phyloP scores from a whole-genome alignment of 2,329 filamentous ascomycete genomes.

The Aspergillus calidoustus region DNA sequence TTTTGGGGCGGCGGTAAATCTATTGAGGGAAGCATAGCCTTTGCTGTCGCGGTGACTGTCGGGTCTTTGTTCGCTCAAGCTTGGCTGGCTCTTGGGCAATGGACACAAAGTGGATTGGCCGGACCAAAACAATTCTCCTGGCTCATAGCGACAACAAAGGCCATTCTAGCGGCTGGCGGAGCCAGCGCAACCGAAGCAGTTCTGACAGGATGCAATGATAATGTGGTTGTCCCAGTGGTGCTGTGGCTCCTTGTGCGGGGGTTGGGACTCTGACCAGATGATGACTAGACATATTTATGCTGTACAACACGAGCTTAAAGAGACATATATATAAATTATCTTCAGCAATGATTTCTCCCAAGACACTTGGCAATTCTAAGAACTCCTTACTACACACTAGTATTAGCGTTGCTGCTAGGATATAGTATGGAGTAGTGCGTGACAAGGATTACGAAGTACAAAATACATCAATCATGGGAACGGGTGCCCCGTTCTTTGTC shows the following conservation, averaged over 20 bases:
- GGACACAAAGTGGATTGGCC: constrained; percentile 49
- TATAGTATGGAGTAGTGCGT: neutral
- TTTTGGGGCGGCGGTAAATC: constrained; percentile 96
- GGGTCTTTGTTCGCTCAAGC: constrained; percentile 72
- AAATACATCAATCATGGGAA: neutral
- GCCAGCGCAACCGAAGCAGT: constrained; percentile 94
- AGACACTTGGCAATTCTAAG: neutral
- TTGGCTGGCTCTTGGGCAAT: constrained; percentile 79
- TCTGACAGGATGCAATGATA: constrained; percentile 95
- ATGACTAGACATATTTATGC: constrained; percentile 1
- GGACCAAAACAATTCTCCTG: constrained; percentile 29
- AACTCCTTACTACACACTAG: neutral
- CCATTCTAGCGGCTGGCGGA: constrained; percentile 72
- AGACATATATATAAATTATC: constrained; percentile 1
- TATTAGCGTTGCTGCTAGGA: neutral
- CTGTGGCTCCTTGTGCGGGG: constrained; percentile 91
- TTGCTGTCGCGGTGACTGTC: constrained; percentile 75
- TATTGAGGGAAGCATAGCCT: constrained; percentile 82
- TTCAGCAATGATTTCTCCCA: neutral
- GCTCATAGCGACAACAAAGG: constrained; percentile 57
- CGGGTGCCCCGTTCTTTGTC: neutral
- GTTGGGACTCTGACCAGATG: constrained; percentile 48
- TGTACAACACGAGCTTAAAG: constrained; percentile 12
- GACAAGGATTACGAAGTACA: neutral
- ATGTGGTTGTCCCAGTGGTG: constrained; percentile 92